Evolutionary conservation across 257 asterid species (phyloP).

Genomic region (Verbascum thapsus): DNA sequence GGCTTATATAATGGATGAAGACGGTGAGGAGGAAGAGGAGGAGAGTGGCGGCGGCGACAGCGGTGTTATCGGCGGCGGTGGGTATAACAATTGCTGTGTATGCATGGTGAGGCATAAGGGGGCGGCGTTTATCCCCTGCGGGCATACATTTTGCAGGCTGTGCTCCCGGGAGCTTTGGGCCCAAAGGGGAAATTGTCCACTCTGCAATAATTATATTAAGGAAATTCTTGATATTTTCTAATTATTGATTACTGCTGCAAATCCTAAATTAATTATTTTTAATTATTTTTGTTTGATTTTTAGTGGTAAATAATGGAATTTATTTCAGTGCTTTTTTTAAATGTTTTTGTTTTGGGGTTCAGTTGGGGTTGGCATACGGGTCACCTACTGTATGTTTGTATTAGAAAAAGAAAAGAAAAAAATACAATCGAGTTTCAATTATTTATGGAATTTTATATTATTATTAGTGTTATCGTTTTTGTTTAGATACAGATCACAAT

Average conservation of each 20-base stretch:
- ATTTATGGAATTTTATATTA: no score
- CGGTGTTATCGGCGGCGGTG: conserved; percentile 24
- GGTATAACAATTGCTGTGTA: conserved; percentile 57
- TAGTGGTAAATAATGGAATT: conserved; percentile 11
- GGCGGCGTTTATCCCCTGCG: conserved; percentile 80
- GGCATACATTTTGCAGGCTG: conserved; percentile 85
- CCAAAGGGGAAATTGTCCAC: conserved; percentile 88
- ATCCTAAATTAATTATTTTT: neutral
- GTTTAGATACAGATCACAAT: no score
- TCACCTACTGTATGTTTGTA: neutral
- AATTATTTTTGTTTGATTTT: neutral
- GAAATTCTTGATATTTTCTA: conserved; percentile 90
- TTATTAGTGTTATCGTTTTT: no score
- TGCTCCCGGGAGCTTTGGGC: conserved; percentile 85
- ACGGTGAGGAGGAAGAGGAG: conserved; percentile 35
- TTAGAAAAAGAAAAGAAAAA: neutral
- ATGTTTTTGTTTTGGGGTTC: neutral
- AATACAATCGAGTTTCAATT: no score
- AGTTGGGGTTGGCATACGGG: neutral
- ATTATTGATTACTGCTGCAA: conserved; percentile 25
- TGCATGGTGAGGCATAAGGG: conserved; percentile 87
- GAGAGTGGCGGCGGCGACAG: conserved; percentile 24
- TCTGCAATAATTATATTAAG: conserved; percentile 78
- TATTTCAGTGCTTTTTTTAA: neutral
- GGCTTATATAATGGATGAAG: conserved; percentile 41